Percentiles rank a stretch among this genome's conserved stretches.
phyloP scores from a whole-genome alignment of 371 early-diverging fungal genomes.

The Caulochytrium protostelioides region DNA sequence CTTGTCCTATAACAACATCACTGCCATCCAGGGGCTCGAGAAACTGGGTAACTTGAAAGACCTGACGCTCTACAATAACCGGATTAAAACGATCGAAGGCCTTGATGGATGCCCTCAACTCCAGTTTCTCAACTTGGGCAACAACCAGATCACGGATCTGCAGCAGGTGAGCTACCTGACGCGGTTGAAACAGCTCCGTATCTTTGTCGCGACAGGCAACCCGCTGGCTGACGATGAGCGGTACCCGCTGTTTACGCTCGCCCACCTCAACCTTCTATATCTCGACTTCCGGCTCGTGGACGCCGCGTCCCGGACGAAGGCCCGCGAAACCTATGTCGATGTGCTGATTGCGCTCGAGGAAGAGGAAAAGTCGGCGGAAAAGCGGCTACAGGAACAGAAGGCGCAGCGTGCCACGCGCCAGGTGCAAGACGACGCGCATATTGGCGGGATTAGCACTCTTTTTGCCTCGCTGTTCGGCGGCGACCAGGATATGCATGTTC shows the following conservation, averaged over 20 bases:
- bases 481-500: slow-evolving; percentile 19
- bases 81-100: slow-evolving; percentile 19
- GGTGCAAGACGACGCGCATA: slow-evolving; percentile 11
- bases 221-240: background rate
- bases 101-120: slow-evolving; percentile 23
- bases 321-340: slow-evolving; percentile 27
- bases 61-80: slow-evolving; percentile 22
- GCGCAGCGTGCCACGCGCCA: slow-evolving; percentile 1
- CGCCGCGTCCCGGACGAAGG: slow-evolving; percentile 11
- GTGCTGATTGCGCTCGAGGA: slow-evolving; percentile 28
- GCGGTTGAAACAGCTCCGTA: background rate
- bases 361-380: slow-evolving; percentile 19
- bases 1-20: slow-evolving; percentile 29
- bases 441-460: slow-evolving; percentile 18
- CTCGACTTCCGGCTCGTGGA: background rate
- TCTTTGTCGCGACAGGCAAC: background rate
- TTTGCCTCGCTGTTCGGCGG: slow-evolving; percentile 21
- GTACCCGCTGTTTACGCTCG: background rate
- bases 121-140: slow-evolving; percentile 28
- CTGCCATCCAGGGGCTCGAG: slow-evolving; percentile 19
- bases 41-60: slow-evolving; percentile 16
- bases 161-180: slow-evolving; percentile 6
- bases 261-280: background rate
- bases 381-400: slow-evolving; percentile 11
- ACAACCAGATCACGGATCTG: slow-evolving; percentile 16